Percentiles rank a stretch among this genome's conserved stretches.
Evolutionary conservation across 2,329 filamentous ascomycete genomes (phyloP).

Genomic region (Neophaeococcomyces aloes): DNA sequence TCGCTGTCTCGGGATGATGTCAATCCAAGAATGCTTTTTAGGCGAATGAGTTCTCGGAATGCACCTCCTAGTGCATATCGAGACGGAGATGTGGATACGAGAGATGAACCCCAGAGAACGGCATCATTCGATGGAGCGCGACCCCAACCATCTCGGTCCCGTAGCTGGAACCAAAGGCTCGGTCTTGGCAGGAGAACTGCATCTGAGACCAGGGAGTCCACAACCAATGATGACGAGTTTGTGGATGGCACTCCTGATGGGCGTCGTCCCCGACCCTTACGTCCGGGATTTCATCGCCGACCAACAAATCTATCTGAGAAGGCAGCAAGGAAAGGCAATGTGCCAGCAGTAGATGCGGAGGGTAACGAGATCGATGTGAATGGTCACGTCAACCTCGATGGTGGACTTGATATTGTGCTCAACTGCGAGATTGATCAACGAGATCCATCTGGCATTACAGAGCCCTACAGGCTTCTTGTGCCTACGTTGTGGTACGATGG

Average conservation of each 20-base stretch:
- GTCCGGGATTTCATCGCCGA: constrained; percentile 46
- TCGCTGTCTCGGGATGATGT: constrained; percentile 50
- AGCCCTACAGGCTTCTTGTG: constrained; percentile 75
- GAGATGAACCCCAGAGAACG: constrained; percentile 13
- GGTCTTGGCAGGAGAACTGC: constrained; percentile 1
- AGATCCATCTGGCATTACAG: constrained; percentile 79
- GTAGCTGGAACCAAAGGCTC: neutral
- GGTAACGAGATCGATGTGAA: constrained; percentile 37
- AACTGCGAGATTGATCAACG: constrained; percentile 80
- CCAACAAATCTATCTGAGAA: constrained; percentile 59
- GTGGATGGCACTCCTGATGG: neutral
- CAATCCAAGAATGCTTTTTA: constrained; percentile 33
- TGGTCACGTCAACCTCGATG: constrained; percentile 61
- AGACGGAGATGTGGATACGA: constrained; percentile 26
- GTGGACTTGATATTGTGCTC: constrained; percentile 73
- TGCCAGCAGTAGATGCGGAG: constrained; percentile 33
- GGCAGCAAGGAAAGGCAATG: constrained; percentile 45
- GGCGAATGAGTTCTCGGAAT: constrained; percentile 37
- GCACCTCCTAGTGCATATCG: constrained; percentile 29
- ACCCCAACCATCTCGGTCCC: constrained; percentile 1
- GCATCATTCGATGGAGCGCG: constrained; percentile 17
- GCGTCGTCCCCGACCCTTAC: constrained; percentile 19
- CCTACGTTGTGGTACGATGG: constrained; percentile 57
- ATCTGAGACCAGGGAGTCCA: constrained; percentile 2
- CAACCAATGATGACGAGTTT: neutral